Conservation (phyloP, 208 protist genomes). For the Crithidia brevicula region DNA sequence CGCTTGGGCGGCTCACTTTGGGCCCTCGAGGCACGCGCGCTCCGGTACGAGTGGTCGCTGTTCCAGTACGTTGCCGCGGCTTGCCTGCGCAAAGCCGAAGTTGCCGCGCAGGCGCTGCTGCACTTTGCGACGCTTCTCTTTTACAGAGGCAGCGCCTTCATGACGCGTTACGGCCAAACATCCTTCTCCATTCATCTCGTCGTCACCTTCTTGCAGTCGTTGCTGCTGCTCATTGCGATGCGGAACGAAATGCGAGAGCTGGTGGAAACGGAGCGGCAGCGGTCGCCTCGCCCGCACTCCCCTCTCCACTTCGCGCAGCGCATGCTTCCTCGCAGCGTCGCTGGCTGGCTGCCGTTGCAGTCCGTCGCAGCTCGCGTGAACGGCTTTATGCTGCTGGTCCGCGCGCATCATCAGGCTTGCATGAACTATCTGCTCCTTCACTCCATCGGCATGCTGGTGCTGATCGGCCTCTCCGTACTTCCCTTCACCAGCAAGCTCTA, state of each 20-base stretch:
- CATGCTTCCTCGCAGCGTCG: constrained; percentile 12
- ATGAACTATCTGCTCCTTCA: constrained; percentile 66
- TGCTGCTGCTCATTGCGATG: constrained; percentile 64
- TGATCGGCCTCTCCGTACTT: constrained; percentile 76
- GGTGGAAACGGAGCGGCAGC: constrained; percentile 18
- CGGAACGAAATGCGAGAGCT: constrained; percentile 66
- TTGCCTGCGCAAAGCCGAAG: not conserved
- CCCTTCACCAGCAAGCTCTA: constrained; percentile 71
- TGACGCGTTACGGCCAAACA: constrained; percentile 52
- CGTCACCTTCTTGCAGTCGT: constrained; percentile 63
- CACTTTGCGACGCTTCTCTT: not conserved
- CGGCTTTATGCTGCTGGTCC: constrained; percentile 52
- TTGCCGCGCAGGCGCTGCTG: constrained; percentile 3
- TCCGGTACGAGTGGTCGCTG: constrained; percentile 39
- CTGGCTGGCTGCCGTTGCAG: constrained; percentile 26
- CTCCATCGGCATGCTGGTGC: constrained; percentile 36
- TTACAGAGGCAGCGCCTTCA: not conserved
- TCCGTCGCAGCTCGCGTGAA: constrained; percentile 29
- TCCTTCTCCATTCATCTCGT: constrained; percentile 73
- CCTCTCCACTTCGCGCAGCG: constrained; percentile 13
- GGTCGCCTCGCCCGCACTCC: not conserved
- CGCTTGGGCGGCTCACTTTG: constrained; percentile 10
- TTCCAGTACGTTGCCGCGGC: constrained; percentile 9
- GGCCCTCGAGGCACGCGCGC: constrained; percentile 25
- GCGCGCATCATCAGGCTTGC: constrained; percentile 46